These are phyloP conservation scores for Daldinia sp. DNA, from an alignment of 2,329 filamentous ascomycete species.

Conservation along the genomic window DNA sequence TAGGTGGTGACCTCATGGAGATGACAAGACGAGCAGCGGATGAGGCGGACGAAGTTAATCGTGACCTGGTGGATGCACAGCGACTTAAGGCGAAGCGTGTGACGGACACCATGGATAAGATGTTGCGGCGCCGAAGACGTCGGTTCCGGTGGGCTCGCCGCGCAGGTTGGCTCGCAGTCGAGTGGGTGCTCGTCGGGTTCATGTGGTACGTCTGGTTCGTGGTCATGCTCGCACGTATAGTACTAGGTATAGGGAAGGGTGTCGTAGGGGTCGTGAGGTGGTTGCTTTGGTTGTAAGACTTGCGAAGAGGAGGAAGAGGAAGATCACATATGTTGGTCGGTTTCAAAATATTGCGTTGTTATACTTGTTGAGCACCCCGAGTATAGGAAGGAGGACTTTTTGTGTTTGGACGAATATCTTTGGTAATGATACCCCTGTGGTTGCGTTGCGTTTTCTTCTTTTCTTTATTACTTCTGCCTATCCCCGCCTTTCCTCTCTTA, in stretches of 20 bases:
- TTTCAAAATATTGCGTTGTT: background rate
- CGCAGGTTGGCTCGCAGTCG: conserved; percentile 82
- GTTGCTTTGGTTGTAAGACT: conserved; percentile 80
- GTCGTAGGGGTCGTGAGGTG: conserved; percentile 74
- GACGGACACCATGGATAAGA: conserved; percentile 81
- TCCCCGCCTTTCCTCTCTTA: background rate
- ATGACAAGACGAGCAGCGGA: conserved; percentile 77
- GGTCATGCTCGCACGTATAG: conserved; percentile 78
- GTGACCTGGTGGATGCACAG: conserved; percentile 80
- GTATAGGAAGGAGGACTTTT: conserved; percentile 4
- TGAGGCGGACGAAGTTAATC: conserved; percentile 81
- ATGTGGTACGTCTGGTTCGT: conserved; percentile 97
- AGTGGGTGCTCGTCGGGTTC: conserved; percentile 88
- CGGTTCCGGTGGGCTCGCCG: conserved; percentile 80
- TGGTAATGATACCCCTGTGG: conserved; percentile 24
- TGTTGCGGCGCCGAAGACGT: conserved; percentile 75
- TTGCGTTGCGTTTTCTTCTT: conserved; percentile 1
- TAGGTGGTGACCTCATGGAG: conserved; percentile 66
- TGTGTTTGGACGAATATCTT: conserved; percentile 8
- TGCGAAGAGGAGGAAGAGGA: background rate
- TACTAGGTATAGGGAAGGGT: conserved; percentile 72
- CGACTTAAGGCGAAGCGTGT: conserved; percentile 85
- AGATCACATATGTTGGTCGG: background rate
- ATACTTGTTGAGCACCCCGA: background rate
- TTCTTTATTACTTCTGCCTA: background rate